These are phyloP conservation scores for Neurospora tetraspora DNA, from an alignment of 495 filamentous ascomycete species.

Conservation along the genomic window DNA sequence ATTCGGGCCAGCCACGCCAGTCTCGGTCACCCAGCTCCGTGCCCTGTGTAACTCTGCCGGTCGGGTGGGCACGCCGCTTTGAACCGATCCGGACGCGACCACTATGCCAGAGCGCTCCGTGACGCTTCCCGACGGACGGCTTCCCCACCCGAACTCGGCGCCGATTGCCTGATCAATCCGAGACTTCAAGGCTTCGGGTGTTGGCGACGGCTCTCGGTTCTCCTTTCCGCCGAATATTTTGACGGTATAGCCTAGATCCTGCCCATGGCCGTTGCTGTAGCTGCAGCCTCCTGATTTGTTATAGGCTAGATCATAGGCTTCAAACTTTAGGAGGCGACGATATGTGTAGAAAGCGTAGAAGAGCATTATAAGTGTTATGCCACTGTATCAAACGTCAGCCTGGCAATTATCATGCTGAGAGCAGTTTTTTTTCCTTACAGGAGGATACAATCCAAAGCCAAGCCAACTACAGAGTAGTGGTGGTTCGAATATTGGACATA, in stretches of 20 bases:
- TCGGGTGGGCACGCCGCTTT: constrained; percentile 4
- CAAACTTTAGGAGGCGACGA: constrained; percentile 31
- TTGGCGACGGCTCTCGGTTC: neutral
- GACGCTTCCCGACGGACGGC: neutral
- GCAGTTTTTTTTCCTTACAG: constrained; percentile 15
- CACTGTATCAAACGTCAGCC: constrained; percentile 10
- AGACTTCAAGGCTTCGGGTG: constrained; percentile 6
- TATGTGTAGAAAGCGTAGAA: constrained; percentile 31
- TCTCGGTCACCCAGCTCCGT: constrained; percentile 17
- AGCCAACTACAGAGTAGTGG: constrained; percentile 32
- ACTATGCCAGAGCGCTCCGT: constrained; percentile 2
- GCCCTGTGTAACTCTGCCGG: constrained; percentile 1
- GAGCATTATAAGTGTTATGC: constrained; percentile 22
- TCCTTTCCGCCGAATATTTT: constrained; percentile 1
- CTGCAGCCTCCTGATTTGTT: constrained; percentile 7
- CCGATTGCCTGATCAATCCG: constrained; percentile 27
- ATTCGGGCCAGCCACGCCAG: constrained; percentile 2
- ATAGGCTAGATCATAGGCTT: constrained; percentile 28
- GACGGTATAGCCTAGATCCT: constrained; percentile 14
- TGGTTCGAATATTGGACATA: constrained; percentile 25
- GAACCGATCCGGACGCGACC: constrained; percentile 16
- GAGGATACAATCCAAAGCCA: constrained; percentile 31
- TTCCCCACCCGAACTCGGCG: constrained; percentile 31
- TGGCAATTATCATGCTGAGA: neutral
- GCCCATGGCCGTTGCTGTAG: constrained; percentile 1